A percentile compares a stretch with the other conserved stretches of the same genome.
phyloP scores from a whole-genome alignment of 768 basidiomycete species.

The Favolaschia claudopus region DNA sequence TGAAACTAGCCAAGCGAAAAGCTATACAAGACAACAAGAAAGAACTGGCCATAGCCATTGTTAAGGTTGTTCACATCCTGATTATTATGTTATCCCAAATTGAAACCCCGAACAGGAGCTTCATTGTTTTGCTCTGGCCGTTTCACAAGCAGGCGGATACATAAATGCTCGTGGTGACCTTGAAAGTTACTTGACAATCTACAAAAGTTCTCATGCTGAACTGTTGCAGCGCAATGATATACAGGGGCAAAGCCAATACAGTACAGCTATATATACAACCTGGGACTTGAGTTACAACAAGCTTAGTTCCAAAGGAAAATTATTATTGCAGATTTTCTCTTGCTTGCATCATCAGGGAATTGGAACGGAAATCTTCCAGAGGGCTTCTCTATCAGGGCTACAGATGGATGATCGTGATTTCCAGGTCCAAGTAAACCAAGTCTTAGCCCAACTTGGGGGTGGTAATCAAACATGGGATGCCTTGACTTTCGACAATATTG shows the following conservation, averaged over 20 bases:
- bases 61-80: not conserved
- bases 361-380: not conserved
- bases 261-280: no score
- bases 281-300: slow-evolving; percentile 3
- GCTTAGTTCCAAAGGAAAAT: not conserved
- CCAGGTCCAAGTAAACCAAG: not conserved
- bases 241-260: no score
- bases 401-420: not conserved
- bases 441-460: not conserved
- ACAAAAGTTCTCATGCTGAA: not conserved
- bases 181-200: not conserved
- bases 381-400: not conserved
- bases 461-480: no score
- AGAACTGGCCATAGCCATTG: not conserved
- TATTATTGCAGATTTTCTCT: not conserved
- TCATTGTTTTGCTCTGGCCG: not conserved
- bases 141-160: not conserved
- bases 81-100: not conserved
- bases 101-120: not conserved
- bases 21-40: not conserved
- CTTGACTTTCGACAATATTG: not conserved
- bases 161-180: not conserved
- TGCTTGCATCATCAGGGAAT: not conserved
- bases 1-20: not conserved
- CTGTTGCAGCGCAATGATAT: not conserved